These are phyloP conservation scores for Botryotinia calthae DNA, from an alignment of 2,329 filamentous ascomycete genomes.

Conservation along the genomic window DNA sequence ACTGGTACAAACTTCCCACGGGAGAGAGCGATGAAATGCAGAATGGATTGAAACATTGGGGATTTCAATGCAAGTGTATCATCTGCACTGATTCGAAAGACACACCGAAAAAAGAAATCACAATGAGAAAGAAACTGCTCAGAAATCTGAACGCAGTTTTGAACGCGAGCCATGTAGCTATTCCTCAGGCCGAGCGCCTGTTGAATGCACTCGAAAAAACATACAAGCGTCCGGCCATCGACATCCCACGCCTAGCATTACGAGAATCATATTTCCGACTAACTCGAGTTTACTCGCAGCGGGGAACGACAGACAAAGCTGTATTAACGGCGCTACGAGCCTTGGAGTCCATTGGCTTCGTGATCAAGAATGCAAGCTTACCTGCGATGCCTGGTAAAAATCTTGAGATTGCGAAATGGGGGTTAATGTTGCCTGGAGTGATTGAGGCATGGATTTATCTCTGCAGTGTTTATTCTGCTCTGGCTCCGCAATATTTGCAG, in stretches of 20 bases:
- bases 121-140: slow-evolving; percentile 16
- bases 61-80: slow-evolving; percentile 22
- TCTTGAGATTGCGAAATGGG: slow-evolving; percentile 24
- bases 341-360: slow-evolving; percentile 23
- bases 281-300: slow-evolving; percentile 16
- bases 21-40: slow-evolving; percentile 19
- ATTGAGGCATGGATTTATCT: slow-evolving; percentile 20
- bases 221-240: slow-evolving; percentile 2
- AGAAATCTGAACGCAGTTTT: slow-evolving; percentile 20
- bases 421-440: slow-evolving; percentile 19
- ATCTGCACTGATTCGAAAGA: slow-evolving; percentile 22
- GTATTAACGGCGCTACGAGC: slow-evolving; percentile 17
- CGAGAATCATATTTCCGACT: slow-evolving; percentile 22
- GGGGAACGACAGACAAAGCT: background rate
- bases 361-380: slow-evolving; percentile 20
- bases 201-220: slow-evolving; percentile 20
- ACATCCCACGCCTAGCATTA: slow-evolving; percentile 22
- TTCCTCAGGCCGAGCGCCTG: slow-evolving; percentile 15
- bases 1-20: slow-evolving; percentile 21
- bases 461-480: slow-evolving; percentile 16
- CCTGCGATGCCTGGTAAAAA: background rate
- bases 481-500: slow-evolving; percentile 16
- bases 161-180: slow-evolving; percentile 13
- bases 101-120: background rate
- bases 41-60: slow-evolving; percentile 20